Evolutionary conservation across 2,329 filamentous ascomycete genomes (phyloP), one percentile per base, ranked within the genome.

Genomic region (Scedosporium aurantiacum): DNA sequence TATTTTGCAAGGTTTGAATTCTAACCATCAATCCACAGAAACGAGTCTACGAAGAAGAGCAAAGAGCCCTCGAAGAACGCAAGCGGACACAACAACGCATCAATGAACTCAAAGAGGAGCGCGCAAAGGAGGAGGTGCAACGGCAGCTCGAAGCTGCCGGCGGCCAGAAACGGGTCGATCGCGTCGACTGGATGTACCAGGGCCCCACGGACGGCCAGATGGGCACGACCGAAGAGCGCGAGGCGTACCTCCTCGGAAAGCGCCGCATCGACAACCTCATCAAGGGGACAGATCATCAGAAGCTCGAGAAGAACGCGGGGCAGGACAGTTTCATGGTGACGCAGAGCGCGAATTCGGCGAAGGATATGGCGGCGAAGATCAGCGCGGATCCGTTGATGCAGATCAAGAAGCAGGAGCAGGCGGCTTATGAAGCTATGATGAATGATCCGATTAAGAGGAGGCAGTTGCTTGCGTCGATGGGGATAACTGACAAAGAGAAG

Each of bases 161-260:
- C 43, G 91, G 92, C 61, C 85, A 83, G 68, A 92, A 91, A 70
- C 82, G 88, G 60, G 77, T 88, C 32, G 87, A 93, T 68, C 86
- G 91, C 41, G 93, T 99, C 27, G 94, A 97, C 69, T 99, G 94
- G 90, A 97, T 99, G 91, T 99, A 99, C 75, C 85, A 88, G 67
- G 93, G 93, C 1, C 91, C 94, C 6, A 88, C 87, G 58, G 80
- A 83, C 68, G 90, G 90, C 41, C 87, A 89, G 69, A 78, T 79
- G n/a, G 88, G 88, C 32, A 90, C 84, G 45, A 84, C 82, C 4
- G 93, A 97, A 72, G 94, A 97, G 75, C 91, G 90, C 76, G 94
- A 99, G 70, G 91, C 89, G 3, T 99, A 96, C 71, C 76, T 99
- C 1, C 79, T 99, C 14, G 94, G 94, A 60, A 97, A 97, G 78